Base-by-base conservation (phyloP, 1,284 basidiomycete species). In the Pascua sp. region DNA sequence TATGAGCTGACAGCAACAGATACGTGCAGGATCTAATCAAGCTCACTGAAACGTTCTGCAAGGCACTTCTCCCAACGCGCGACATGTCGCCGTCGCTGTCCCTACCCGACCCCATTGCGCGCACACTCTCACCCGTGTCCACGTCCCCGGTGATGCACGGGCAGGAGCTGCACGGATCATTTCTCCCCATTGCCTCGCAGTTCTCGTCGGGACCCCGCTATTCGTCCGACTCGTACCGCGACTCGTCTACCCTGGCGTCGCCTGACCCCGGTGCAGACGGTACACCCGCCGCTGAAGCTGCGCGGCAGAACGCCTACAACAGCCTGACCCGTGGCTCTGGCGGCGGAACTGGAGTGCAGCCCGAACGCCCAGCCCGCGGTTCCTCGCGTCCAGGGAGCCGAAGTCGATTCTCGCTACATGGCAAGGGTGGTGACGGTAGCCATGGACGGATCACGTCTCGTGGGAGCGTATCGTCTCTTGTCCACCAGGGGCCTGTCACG, bases 21-120 rank as follows among this genome's bases (percentile, higher is more conserved):
- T 97, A 97, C 73, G 91, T 97, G 36, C 83, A 83, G 63, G 93
- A 97, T 68, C 83, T 97, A 9, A 78, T 87, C 67, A 91, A 89
- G 77, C 87, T 96, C 81, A 93, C 91, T 77, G 90, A 94, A 61
- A 90, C 89, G 0, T 98, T 97, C 71, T 89, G 94, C 69, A 87
- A 89, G 61, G 86, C 90, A 4, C 83, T 98, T 16, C 83, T 98
- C 8, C 91, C 96, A 74, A 89, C 61, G 85, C 83, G 78, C 82
- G 65, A 67, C 24, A 51, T 52, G 40, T 81, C 51, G 70, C 81
- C 49, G 77, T 85, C n/a, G 77, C 83, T 62, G 63, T 63, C 66
- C 80, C 42, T 86, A 82, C 57, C 57, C 11, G 60, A 62, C 40
- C 60, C 60, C 37, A 40, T 60, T 8, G 56, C 57, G 11, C 67